phyloP scores from a whole-genome alignment of 306 rosid species.

The Spatholobus suberectus region DNA sequence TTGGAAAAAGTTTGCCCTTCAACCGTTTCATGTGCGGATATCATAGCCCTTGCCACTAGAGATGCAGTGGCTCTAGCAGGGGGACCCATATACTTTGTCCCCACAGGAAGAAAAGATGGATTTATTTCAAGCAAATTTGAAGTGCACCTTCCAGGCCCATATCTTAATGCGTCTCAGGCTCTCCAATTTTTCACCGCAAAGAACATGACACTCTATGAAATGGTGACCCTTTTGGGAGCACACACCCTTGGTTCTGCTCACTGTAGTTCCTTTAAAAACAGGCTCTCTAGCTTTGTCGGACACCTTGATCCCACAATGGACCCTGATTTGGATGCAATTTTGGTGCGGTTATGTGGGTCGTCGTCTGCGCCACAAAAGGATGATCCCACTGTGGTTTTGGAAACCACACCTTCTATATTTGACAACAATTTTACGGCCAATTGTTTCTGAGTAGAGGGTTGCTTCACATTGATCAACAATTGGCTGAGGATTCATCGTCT shows the following conservation, averaged over 20 bases:
- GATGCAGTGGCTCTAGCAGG: constrained; percentile 51
- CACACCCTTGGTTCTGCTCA: constrained; percentile 59
- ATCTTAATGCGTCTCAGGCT: constrained; percentile 26
- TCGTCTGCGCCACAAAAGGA: background rate
- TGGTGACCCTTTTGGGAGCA: constrained; percentile 64
- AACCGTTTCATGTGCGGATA: constrained; percentile 62
- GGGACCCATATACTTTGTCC: constrained; percentile 44
- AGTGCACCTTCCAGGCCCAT: constrained; percentile 49
- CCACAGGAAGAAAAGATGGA: constrained; percentile 55
- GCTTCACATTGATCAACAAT: constrained; percentile 53
- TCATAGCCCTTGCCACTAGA: constrained; percentile 55
- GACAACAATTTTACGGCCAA: constrained; percentile 49
- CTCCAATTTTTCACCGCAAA: constrained; percentile 27
- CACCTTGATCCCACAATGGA: constrained; percentile 52
- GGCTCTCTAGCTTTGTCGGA: constrained; percentile 41
- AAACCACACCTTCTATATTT: constrained; percentile 37
- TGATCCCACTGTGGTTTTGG: constrained; percentile 45
- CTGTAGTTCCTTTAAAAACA: constrained; percentile 36
- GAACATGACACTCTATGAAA: constrained; percentile 42
- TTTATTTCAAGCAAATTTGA: constrained; percentile 5
- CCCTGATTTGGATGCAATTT: constrained; percentile 31
- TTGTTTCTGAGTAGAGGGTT: constrained; percentile 42
- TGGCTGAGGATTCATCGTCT: constrained; percentile 39
- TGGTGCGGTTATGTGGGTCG: constrained; percentile 34
- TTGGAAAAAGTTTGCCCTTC: constrained; percentile 51